phyloP scores from a whole-genome alignment of 2,329 filamentous ascomycete species.

The Didymella exigua region DNA sequence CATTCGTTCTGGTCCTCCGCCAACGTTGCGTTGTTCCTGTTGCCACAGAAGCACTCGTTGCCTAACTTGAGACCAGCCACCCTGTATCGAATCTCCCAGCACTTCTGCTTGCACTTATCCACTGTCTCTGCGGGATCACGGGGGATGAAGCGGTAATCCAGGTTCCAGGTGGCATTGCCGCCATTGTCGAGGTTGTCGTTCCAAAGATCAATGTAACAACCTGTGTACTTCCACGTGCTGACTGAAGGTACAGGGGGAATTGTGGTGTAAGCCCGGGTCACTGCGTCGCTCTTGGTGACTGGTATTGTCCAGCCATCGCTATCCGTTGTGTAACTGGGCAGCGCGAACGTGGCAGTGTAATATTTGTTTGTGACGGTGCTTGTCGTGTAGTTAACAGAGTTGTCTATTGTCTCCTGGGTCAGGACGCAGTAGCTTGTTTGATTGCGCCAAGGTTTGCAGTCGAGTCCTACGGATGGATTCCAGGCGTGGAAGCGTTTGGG shows the following conservation, averaged over 20 bases:
- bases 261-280: neutral
- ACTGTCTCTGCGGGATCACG: neutral
- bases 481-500: constrained; percentile 5
- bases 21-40: neutral
- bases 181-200: neutral
- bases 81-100: neutral
- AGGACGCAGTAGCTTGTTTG: constrained; percentile 1
- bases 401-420: neutral
- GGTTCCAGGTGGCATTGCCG: neutral
- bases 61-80: constrained; percentile 3
- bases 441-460: constrained; percentile 3
- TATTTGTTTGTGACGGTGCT: neutral
- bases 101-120: constrained; percentile 5
- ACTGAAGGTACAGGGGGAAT: neutral
- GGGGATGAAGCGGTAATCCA: neutral
- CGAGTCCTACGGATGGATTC: constrained; percentile 8
- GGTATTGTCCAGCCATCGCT: constrained; percentile 4
- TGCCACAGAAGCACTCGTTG: constrained; percentile 4
- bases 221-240: neutral
- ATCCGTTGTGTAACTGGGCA: constrained; percentile 3
- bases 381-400: neutral
- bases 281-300: neutral
- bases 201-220: constrained; percentile 4
- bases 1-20: constrained; percentile 3
- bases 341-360: neutral